These are phyloP conservation scores for Salix arbutifolia DNA, from an alignment of 345 rosid species.

Conservation along the genomic window DNA sequence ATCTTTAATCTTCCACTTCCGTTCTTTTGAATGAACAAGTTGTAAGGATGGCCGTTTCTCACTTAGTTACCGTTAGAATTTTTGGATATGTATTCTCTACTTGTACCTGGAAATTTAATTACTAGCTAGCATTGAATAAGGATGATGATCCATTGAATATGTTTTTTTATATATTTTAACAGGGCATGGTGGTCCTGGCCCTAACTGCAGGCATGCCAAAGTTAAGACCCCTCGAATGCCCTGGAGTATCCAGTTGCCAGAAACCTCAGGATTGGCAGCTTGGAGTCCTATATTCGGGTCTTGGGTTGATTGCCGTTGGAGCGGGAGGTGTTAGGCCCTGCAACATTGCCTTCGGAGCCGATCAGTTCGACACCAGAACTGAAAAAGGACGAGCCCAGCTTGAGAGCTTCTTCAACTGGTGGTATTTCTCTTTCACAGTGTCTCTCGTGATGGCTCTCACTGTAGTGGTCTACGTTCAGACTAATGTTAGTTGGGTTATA, in stretches of 20 bases:
- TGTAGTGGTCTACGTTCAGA: conserved; percentile 58
- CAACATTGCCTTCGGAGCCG: conserved; percentile 81
- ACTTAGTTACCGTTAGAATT: background rate
- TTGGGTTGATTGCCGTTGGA: conserved; percentile 53
- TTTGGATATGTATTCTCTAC: background rate
- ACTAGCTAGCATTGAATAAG: background rate
- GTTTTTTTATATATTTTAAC: background rate
- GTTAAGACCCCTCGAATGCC: conserved; percentile 46
- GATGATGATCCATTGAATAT: background rate
- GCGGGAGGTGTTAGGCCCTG: conserved; percentile 73
- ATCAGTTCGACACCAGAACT: conserved; percentile 57
- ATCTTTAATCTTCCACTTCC: background rate
- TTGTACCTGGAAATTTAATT: background rate
- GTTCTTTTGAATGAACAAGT: background rate
- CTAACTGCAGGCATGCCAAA: conserved; percentile 42
- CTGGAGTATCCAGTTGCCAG: conserved; percentile 23
- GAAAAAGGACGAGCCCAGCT: conserved; percentile 47
- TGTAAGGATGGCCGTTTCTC: background rate
- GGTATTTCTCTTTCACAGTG: conserved; percentile 70
- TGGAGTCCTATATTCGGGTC: conserved; percentile 37
- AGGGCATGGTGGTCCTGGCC: conserved; percentile 64
- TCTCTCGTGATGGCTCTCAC: conserved; percentile 55
- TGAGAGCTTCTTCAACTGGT: conserved; percentile 76
- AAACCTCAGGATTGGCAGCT: conserved; percentile 49
- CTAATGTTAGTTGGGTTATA: conserved; percentile 60